phyloP scores from a whole-genome alignment of 179 eudicot species.

The Drosera spatulata region DNA sequence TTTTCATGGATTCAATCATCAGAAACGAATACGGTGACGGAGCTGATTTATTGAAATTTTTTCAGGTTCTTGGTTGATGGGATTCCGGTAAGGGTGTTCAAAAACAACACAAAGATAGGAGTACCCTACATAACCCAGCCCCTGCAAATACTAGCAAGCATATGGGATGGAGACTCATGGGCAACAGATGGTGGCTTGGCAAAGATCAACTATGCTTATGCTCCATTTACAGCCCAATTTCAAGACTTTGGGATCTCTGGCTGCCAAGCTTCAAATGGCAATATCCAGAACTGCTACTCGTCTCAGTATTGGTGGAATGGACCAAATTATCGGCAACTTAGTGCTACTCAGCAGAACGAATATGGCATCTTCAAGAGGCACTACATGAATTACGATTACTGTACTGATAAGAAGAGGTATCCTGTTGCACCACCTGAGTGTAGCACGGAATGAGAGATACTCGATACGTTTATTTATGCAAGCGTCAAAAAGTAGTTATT shows the following conservation, averaged over 20 bases:
- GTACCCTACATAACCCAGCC: conserved; percentile 36
- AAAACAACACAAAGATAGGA: conserved; percentile 32
- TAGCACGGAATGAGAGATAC: neutral
- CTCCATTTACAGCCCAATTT: conserved; percentile 59
- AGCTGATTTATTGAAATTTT: too few species aligned
- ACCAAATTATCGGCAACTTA: conserved; percentile 18
- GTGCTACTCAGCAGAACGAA: conserved; percentile 12
- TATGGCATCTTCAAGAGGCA: conserved; percentile 24
- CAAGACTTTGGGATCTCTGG: conserved; percentile 40
- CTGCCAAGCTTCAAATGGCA: conserved; percentile 12
- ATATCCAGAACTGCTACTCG: conserved; percentile 13
- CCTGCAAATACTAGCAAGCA: conserved; percentile 38
- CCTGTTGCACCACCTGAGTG: conserved; percentile 54
- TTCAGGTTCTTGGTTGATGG: conserved; percentile 55
- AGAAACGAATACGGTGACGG: too few species aligned
- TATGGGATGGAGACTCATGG: conserved; percentile 71
- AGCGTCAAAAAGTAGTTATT: too few species aligned
- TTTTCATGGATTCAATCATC: too few species aligned
- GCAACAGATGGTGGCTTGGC: conserved; percentile 42
- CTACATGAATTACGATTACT: conserved; percentile 57
- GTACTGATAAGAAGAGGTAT: conserved; percentile 29
- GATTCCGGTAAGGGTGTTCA: conserved; percentile 60
- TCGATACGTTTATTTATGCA: too few species aligned
- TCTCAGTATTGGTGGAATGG: conserved; percentile 52
- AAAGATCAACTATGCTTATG: conserved; percentile 28